Evolutionary conservation across 2,329 filamentous ascomycete species (phyloP).

Genomic region (Fusarium concolor): DNA sequence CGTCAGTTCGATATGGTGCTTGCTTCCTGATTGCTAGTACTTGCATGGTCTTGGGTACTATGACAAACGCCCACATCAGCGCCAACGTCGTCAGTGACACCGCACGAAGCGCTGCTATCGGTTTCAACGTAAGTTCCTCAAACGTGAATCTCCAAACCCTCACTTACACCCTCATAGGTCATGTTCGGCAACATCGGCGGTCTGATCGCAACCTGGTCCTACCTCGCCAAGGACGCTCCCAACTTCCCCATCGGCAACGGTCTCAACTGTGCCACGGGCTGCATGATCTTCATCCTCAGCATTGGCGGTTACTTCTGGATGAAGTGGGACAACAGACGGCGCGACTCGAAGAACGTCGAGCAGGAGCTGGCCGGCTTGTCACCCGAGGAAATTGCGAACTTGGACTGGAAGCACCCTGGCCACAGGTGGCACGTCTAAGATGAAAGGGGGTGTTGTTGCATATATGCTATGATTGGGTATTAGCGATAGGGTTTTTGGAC

Average conservation of each 20-base stretch:
- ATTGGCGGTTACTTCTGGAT: conserved; percentile 69
- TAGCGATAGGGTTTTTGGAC: conserved; percentile 6
- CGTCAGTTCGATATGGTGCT: conserved; percentile 68
- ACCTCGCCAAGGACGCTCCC: conserved; percentile 71
- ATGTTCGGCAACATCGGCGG: conserved; percentile 66
- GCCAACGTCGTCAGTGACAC: conserved; percentile 76
- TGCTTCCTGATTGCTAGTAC: conserved; percentile 72
- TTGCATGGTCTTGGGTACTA: conserved; percentile 69
- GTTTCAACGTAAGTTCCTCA: conserved; percentile 48
- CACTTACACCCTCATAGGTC: conserved; percentile 33
- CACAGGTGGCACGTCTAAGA: conserved; percentile 67
- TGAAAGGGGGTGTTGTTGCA: not conserved
- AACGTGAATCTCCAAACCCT: fast-evolving
- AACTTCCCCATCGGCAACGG: conserved; percentile 75
- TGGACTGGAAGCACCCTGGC: conserved; percentile 76
- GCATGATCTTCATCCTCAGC: conserved; percentile 64
- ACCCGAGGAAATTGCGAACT: conserved; percentile 65
- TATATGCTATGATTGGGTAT: conserved; percentile 5
- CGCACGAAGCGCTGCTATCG: conserved; percentile 71
- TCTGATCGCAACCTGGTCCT: conserved; percentile 73
- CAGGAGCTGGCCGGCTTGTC: conserved; percentile 66
- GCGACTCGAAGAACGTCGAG: conserved; percentile 66
- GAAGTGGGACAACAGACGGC: conserved; percentile 69
- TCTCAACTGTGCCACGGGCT: conserved; percentile 71
- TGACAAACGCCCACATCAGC: conserved; percentile 71